Conservation (phyloP, 305 asterid species). For the Caryopteris hybrid region DNA sequence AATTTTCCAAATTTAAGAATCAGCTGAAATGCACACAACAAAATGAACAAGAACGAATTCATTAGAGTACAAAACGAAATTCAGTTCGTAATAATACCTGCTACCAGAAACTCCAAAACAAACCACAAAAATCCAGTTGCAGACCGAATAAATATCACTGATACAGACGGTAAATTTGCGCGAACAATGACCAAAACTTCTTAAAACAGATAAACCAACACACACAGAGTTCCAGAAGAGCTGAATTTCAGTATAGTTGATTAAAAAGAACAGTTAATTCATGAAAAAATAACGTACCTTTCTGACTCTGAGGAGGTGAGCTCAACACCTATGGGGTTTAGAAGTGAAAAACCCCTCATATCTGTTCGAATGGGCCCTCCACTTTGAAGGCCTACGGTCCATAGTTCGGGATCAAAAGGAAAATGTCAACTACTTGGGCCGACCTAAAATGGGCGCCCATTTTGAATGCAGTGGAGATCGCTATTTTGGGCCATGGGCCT, state of each 20-base stretch:
- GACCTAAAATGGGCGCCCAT: too few relatives aligned
- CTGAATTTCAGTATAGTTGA: background rate
- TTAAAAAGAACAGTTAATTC: too few relatives aligned
- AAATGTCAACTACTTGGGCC: too few relatives aligned
- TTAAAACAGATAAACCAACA: background rate
- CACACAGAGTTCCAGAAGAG: background rate
- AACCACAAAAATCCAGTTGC: background rate
- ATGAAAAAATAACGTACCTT: background rate
- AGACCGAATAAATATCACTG: background rate
- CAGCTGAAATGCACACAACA: background rate
- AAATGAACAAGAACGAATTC: background rate
- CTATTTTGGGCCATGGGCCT: too few relatives aligned
- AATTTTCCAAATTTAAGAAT: background rate
- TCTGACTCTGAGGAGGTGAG: background rate
- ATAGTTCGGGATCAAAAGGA: too few relatives aligned
- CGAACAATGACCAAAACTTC: background rate
- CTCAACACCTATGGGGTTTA: constrained; percentile 12
- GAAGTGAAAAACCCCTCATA: constrained; percentile 13
- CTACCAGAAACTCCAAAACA: background rate
- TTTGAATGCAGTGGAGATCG: too few relatives aligned
- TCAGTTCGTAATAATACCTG: background rate
- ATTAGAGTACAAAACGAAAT: background rate
- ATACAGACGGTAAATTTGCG: background rate
- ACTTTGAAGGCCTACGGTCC: background rate
- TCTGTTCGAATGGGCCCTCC: constrained; percentile 5